Base-by-base conservation (phyloP, 2,329 filamentous ascomycete species). In the Calonectria pseudoturangicola region DNA sequence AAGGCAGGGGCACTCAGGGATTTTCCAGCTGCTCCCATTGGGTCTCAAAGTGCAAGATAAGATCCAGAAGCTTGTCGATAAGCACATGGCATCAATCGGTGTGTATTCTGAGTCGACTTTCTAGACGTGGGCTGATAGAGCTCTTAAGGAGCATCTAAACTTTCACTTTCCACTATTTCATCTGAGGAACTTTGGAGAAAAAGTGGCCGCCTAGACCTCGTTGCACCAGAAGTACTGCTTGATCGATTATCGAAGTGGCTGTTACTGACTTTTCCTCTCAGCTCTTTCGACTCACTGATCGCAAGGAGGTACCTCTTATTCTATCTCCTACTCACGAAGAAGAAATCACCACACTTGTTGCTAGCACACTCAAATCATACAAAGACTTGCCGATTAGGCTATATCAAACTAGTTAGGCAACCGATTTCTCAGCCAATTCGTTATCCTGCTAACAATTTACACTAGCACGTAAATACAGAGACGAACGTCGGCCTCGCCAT, bases 271-370 rank as follows among this genome's bases (percentile, higher is more conserved):
- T 33, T 58, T 6, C 79, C 51, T 36, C 56, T 6, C 79, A 97
- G 92, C 89, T 98, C 25, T 96, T 98, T 77, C 91, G 90, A 50
- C 90, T 98, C 58, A 85, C 89, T 54, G 97, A 98, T 83, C 91
- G 97, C 69, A 97, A 94, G 83, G 90, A 93, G 8, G 87, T 89
- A 0, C 88, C 90, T 4, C 94, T 94, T 74, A 88, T 99, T 36
- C 89, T 99, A 4, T 93, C 95, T 1, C 97, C 97, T 0, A 99
- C 97, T 0, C 97, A 99, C 74, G 97, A 99, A 81, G 97, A 99
- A 83, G 97, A 99, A 82, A 97, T 99, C 77, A 99, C 97, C 0
- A 87, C 89, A 0, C 87, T 99, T 2, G 94, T 98, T 2, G 91
- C 92, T 4, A 90, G 89, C 69, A 89, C 92, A 18, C 87, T 96